Percentiles rank a stretch among this genome's conserved stretches.
phyloP scores from a whole-genome alignment of 2,329 filamentous ascomycete genomes.

The Colletotrichum lentis region DNA sequence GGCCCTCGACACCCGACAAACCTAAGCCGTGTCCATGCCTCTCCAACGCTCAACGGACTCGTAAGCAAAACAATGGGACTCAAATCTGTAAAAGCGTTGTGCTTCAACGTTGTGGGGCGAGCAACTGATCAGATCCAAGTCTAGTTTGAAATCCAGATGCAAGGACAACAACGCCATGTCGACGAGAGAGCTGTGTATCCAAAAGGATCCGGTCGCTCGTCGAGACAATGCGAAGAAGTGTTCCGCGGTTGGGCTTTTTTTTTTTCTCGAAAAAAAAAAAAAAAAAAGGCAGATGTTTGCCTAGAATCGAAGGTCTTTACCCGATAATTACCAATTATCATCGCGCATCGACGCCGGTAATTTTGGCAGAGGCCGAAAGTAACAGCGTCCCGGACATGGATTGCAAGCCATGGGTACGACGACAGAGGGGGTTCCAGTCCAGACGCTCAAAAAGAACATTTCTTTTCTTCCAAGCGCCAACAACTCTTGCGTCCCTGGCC shows the following conservation, averaged over 20 bases:
- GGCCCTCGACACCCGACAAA: conserved; percentile 46
- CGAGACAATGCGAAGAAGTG: conserved; percentile 52
- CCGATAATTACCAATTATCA: too few species aligned
- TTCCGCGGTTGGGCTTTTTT: conserved; percentile 49
- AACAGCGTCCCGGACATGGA: conserved; percentile 47
- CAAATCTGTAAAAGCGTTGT: conserved; percentile 39
- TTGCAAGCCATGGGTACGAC: conserved; percentile 46
- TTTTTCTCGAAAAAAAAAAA: too few species aligned
- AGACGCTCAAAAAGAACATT: conserved; percentile 48
- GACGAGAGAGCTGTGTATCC: conserved; percentile 51
- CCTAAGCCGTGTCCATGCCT: conserved; percentile 28
- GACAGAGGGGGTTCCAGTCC: conserved; percentile 47
- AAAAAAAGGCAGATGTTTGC: conserved; percentile 57
- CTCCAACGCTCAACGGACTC: background rate
- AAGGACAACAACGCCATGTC: conserved; percentile 55
- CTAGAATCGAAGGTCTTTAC: conserved; percentile 51
- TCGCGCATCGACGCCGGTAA: background rate
- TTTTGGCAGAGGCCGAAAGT: conserved; percentile 43
- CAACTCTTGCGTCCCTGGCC: background rate
- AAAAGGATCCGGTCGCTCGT: conserved; percentile 54
- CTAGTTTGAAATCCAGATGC: conserved; percentile 61
- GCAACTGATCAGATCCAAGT: conserved; percentile 26
- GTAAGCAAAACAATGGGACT: conserved; percentile 31
- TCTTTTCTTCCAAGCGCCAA: conserved; percentile 20
- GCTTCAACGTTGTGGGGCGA: background rate